Conservation (phyloP, 1,284 basidiomycete species). For the Ceratobasidium papillatum region DNA sequence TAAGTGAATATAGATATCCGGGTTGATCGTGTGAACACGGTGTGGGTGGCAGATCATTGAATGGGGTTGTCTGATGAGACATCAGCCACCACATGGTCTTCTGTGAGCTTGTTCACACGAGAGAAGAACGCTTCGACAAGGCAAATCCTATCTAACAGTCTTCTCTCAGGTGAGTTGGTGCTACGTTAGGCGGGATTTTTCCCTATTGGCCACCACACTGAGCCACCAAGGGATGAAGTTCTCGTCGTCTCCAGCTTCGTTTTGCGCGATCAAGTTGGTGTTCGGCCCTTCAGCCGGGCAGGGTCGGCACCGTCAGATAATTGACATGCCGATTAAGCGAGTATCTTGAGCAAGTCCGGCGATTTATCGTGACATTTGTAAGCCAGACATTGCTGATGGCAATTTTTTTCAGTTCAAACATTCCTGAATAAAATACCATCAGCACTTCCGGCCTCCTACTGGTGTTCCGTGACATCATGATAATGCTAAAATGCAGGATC, state of each 20-base stretch:
- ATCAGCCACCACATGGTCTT: not conserved
- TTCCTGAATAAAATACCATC: constrained; percentile 2
- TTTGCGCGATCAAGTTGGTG: not conserved
- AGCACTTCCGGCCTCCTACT: constrained; percentile 6
- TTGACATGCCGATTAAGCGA: not conserved
- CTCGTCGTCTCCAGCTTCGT: not conserved
- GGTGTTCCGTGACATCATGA: not conserved
- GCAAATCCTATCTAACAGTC: constrained; percentile 1
- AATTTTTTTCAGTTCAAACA: not conserved
- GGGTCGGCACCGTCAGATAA: not conserved
- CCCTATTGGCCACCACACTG: not conserved
- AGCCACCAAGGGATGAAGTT: not conserved
- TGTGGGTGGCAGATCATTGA: not conserved
- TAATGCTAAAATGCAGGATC: constrained; percentile 2
- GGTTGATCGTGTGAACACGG: not conserved
- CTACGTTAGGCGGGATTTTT: not conserved
- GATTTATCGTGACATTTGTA: constrained; percentile 15
- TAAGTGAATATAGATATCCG: not conserved
- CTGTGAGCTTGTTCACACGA: not conserved
- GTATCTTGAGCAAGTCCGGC: not conserved
- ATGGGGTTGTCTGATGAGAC: not conserved
- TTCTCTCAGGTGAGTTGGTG: not conserved
- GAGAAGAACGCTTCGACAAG: not conserved
- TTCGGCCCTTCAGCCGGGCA: not conserved
- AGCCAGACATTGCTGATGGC: not conserved